Evolutionary conservation across 2,329 filamentous ascomycete genomes (phyloP).

Genomic region (Paracamarosporium sp.): DNA sequence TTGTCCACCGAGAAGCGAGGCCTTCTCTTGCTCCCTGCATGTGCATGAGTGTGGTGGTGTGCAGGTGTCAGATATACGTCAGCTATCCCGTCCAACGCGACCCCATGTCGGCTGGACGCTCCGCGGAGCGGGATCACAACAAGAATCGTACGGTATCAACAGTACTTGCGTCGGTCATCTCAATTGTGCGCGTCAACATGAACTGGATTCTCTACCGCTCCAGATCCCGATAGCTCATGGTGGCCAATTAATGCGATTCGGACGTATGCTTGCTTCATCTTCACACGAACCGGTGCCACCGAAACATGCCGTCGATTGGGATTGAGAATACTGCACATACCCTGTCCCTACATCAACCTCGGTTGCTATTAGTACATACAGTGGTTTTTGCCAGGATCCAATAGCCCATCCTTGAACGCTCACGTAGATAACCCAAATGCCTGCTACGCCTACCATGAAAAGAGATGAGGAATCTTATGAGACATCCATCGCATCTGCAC

Average conservation of each 20-base stretch:
- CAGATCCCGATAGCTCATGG: neutral
- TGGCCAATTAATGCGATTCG: neutral
- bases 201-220: neutral
- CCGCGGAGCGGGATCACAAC: neutral
- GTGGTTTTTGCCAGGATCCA: conserved; percentile 20
- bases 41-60: neutral
- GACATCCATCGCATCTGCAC: conserved; percentile 72
- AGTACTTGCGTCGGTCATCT: neutral
- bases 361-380: conserved; percentile 21
- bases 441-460: conserved; percentile 25
- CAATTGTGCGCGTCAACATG: neutral
- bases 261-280: neutral
- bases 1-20: neutral
- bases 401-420: conserved; percentile 29
- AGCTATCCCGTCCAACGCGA: neutral
- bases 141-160: neutral
- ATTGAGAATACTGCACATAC: neutral
- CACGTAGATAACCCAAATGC: conserved; percentile 22
- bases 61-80: neutral
- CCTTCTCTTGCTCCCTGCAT: neutral
- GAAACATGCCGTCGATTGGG: neutral
- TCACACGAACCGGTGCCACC: neutral
- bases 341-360: neutral
- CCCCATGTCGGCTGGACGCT: neutral
- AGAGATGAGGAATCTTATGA: conserved; percentile 52